Evolutionary conservation across 441 rosid genomes (phyloP), one percentile per base, ranked within the genome.

Genomic region (Flueggea neowawraea): DNA sequence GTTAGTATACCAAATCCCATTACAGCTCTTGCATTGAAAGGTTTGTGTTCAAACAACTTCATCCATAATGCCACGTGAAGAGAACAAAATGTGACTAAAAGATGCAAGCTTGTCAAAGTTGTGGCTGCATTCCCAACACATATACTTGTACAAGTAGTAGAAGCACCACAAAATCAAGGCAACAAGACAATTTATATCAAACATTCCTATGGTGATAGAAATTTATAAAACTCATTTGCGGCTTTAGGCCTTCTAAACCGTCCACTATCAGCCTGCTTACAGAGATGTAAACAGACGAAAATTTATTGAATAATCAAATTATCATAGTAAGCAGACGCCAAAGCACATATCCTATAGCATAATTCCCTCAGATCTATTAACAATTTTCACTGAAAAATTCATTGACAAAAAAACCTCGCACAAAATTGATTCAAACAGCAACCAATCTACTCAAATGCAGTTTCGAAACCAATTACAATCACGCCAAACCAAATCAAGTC

Each of bases 31-130:
- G 97, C 84, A 81, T 95, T 98, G 77, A 95, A 95, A 78, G 99
- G 99, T 84, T 95, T 91, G 84, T 91, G 99, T 64, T 95, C 99
- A 69, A 95, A 95, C 78, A 88, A 76, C 69, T 95, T 95, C 95
- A 95, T 81, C 92, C 92, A 86, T 79, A 91, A 66, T 55, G 99
- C 99, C 72, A 85, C 93, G 61, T 91, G 99, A 79, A 95, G 99
- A 57, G 98, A 95, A 72, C 98, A 91, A 84, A 95, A 95, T 0
- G 99, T 95, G 63, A 95, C 99, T 75, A 95, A 72, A 54, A 95
- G 99, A 82, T 95, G 99, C 99, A 98, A 95, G 82, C 99, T 95
- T 48, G 99, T 95, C 90, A 95, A 79, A 54, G 99, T 95, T 58
- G 99, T 95, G 56, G 99, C 99, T 95, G 88, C 64, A 70, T 16